A percentile compares a stretch with the other conserved stretches of the same genome.
phyloP scores from a whole-genome alignment of 164 flowering plant genomes.

The Nymphaea thermarum region DNA sequence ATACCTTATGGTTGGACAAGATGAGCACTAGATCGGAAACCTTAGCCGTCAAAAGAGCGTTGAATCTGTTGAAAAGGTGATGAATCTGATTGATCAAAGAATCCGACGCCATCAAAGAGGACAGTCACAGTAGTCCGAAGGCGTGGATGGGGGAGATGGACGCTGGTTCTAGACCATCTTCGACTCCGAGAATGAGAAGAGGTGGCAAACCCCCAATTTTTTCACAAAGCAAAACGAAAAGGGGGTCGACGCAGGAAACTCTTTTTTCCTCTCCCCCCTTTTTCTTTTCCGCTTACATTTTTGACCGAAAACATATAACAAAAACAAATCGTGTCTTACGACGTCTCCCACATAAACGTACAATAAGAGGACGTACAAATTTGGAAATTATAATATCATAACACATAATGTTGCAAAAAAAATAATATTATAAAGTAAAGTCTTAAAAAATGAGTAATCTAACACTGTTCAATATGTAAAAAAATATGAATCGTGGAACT shows the following conservation, averaged over 20 bases:
- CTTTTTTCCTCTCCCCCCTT: no score
- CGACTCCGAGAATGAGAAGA: background rate
- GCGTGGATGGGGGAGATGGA: background rate
- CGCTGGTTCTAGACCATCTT: background rate
- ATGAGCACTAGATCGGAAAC: conserved; percentile 14
- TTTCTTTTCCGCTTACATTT: no score
- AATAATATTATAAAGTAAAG: no score
- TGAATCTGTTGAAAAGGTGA: conserved; percentile 12
- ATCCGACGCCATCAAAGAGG: conserved; percentile 12
- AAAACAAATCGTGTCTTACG: background rate
- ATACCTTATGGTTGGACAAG: conserved; percentile 22
- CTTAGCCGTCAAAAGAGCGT: conserved; percentile 14
- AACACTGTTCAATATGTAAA: no score
- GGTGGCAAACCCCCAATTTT: background rate
- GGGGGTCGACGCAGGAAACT: background rate
- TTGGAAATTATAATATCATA: no score
- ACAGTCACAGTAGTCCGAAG: background rate
- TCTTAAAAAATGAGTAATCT: no score
- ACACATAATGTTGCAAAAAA: no score
- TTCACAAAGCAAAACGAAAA: background rate
- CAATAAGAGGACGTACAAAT: no score
- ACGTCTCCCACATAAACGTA: background rate
- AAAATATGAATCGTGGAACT: no score
- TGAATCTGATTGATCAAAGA: conserved; percentile 11
- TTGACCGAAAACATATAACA: no score